Conservation (phyloP, 495 filamentous ascomycete species). For the Penicillium diatomitis region DNA sequence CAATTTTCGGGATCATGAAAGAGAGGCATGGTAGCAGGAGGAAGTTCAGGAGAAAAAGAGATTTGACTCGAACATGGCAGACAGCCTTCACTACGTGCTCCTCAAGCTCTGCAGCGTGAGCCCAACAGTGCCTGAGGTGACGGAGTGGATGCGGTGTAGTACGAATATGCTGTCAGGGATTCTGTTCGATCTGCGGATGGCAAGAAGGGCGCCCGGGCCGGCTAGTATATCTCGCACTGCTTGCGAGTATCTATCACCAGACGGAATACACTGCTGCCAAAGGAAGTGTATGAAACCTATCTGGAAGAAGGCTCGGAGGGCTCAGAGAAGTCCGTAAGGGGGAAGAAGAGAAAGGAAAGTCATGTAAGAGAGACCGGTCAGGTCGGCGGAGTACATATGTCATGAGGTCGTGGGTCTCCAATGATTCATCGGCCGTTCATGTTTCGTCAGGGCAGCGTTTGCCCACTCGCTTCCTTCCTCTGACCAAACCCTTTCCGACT, state of each 20-base stretch:
- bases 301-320: too few species aligned
- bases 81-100: conserved; percentile 11
- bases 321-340: conserved; percentile 3
- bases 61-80: conserved; percentile 14
- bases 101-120: conserved; percentile 8
- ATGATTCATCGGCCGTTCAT: conserved; percentile 13
- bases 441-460: neutral
- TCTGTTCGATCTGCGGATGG: conserved; percentile 4
- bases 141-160: conserved; percentile 21
- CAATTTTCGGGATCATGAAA: conserved; percentile 32
- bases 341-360: conserved; percentile 2
- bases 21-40: conserved; percentile 27
- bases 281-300: neutral
- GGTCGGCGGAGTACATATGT: conserved; percentile 6
- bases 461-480: too few species aligned
- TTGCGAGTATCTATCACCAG: too few species aligned
- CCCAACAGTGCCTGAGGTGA: conserved; percentile 12
- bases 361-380: neutral
- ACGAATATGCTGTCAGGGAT: conserved; percentile 9
- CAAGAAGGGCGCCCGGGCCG: too few species aligned
- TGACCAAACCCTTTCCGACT: too few species aligned
- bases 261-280: neutral
- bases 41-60: conserved; percentile 8
- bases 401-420: conserved; percentile 17
- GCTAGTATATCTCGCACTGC: too few species aligned